Evolutionary conservation across 768 basidiomycete genomes (phyloP).

Genomic region (Goffeauzyma gilvescens): DNA sequence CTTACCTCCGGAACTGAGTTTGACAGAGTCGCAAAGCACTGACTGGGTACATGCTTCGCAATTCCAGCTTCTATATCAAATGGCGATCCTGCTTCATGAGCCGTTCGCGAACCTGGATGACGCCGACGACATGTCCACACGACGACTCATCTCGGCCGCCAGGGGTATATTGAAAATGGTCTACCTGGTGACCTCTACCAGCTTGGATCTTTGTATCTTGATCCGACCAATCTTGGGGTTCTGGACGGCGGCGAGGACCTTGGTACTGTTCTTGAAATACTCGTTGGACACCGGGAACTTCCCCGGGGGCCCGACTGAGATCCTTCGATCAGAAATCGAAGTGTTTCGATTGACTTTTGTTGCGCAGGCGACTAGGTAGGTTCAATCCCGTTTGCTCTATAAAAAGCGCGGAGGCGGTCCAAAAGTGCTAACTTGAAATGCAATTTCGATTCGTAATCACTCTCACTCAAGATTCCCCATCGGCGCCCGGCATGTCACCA

Average conservation of each 20-base stretch:
- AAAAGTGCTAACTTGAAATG: background rate
- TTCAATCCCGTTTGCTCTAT: too few species aligned
- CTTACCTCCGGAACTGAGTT: background rate
- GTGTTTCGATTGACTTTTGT: constrained; percentile 8
- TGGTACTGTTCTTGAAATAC: constrained; percentile 5
- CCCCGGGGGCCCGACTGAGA: constrained; percentile 2
- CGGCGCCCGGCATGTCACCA: constrained; percentile 3
- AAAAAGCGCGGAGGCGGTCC: too few species aligned
- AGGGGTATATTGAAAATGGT: constrained; percentile 9
- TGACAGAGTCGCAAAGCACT: background rate
- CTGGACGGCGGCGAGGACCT: constrained; percentile 4
- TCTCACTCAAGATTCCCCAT: constrained; percentile 4
- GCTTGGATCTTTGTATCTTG: constrained; percentile 4
- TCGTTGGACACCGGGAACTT: constrained; percentile 3
- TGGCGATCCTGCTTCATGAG: constrained; percentile 8
- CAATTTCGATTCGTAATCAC: background rate
- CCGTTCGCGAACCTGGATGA: constrained; percentile 4
- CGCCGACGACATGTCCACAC: constrained; percentile 5
- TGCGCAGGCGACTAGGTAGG: constrained; percentile 7
- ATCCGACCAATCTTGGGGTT: constrained; percentile 3
- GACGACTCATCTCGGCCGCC: constrained; percentile 4
- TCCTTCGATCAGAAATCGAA: constrained; percentile 8
- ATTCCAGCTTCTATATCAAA: constrained; percentile 5
- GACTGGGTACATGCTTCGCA: background rate
- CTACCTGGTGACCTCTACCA: constrained; percentile 6